Evolutionary conservation across 306 rosid species (phyloP), one percentile per base, ranked within the genome.

Genomic region (Vicia villosa): DNA sequence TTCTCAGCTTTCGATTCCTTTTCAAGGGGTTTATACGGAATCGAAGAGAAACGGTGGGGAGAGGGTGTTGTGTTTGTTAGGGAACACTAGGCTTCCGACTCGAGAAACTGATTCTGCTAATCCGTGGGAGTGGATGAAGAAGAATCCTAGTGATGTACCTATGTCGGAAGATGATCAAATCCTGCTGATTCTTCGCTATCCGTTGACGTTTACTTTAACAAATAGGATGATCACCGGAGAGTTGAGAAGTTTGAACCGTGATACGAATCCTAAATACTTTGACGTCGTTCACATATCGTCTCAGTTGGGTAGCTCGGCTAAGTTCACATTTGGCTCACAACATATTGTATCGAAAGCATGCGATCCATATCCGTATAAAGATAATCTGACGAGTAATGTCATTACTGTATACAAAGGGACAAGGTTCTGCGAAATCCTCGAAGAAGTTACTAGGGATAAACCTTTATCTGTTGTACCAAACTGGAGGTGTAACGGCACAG

Each of bases 21-120:
- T 90, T 50, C 89, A 90, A 81, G 98, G 98, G 70, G 63, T 93
- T 79, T 93, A 93, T 73, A 84, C 96, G 0, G 98, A 88, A 80
- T 81, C 96, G 3, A 74, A 80, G 81, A 93, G 76, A 69, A 86
- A 89, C 79, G 91, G 90, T 11, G 96, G 96, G 45, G 96, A 90
- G 63, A 88, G 90, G 81, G 96, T 85, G 41, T 60, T 90, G 86
- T 90, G 98, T 76, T 88, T 93, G 83, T 71, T 94, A 80, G 98
- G 98, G 66, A 75, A 65, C 57, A 76, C 97, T 19, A 80, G 84
- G 86, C 79, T 94, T 70, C 98, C 98, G 0, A 77, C 90, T 64
- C 88, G 97, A 66, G 96, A 94, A 60, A 28, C 88, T 0, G 64
- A 78, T 43, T 52, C 86, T 49, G 64, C 77, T 14, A 76, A 87